These are phyloP conservation scores for Orbilia javanica DNA, from an alignment of 2,329 filamentous ascomycete genomes.

Conservation along the genomic window DNA sequence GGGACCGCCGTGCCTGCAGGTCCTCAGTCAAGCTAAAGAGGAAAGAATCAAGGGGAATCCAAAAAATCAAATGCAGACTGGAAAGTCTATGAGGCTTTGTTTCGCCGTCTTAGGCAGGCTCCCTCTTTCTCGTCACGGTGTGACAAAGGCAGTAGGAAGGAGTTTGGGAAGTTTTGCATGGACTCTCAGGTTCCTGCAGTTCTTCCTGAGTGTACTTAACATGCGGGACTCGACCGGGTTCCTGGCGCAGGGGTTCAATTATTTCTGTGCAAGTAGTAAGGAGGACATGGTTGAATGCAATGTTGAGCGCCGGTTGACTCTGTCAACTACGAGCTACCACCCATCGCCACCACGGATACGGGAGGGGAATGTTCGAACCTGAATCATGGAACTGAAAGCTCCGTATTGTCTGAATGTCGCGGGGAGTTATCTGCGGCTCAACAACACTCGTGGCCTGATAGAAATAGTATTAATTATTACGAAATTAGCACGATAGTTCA, in stretches of 20 bases:
- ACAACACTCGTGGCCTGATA: slow-evolving; percentile 19
- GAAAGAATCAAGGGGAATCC: slow-evolving; percentile 37
- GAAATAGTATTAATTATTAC: slow-evolving; percentile 41
- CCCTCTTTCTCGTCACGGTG: slow-evolving; percentile 17
- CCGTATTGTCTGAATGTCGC: slow-evolving; percentile 10
- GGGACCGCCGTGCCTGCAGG: slow-evolving; percentile 15
- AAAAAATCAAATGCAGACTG: slow-evolving; percentile 1
- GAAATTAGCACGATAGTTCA: slow-evolving; percentile 32
- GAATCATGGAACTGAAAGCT: slow-evolving; percentile 4
- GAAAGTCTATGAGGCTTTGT: slow-evolving; percentile 6
- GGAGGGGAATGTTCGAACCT: not conserved
- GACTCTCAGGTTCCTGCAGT: slow-evolving; percentile 18
- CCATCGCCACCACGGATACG: not conserved
- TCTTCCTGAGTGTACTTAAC: slow-evolving; percentile 30
- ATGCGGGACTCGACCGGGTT: slow-evolving; percentile 5
- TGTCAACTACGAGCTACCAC: not conserved
- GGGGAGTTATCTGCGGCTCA: slow-evolving; percentile 38
- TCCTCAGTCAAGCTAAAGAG: slow-evolving; percentile 29
- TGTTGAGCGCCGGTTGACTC: not conserved
- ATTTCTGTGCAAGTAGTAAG: not conserved
- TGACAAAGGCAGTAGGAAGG: slow-evolving; percentile 29
- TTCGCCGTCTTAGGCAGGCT: slow-evolving; percentile 55
- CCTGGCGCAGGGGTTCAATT: slow-evolving; percentile 25
- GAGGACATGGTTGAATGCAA: not conserved
- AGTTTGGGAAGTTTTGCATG: slow-evolving; percentile 36